Base-by-base conservation (phyloP, 208 protist genomes). In the Acanthamoeba healyi region DNA sequence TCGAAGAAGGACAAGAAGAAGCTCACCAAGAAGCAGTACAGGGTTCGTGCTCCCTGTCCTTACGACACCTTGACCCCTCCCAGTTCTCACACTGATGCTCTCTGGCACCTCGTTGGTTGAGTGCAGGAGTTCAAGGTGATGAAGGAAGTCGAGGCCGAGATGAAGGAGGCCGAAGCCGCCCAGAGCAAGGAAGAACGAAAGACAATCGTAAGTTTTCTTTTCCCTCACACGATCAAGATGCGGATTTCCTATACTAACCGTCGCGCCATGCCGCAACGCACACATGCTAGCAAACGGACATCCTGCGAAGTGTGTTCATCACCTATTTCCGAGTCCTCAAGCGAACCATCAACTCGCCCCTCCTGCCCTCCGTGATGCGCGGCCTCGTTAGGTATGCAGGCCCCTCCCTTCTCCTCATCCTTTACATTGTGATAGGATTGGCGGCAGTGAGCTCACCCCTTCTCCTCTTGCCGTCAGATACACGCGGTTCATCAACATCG, bases 241-340 rank as follows among this genome's bases (percentile, higher is more conserved):
- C n/a, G 10, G 34, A 63, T 63, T 24, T 63, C 56, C 24, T 24
- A n/a, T 63, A 63, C 56, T n/a, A n/a, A n/a, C n/a, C n/a, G n/a
- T n/a, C n/a, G n/a, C n/a, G n/a, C 44, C 12, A 49, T 49, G 44
- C 7, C 12, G 7, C 12, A 49, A 4, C 44, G 12, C 4, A 15
- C 44, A 49, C 44, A 49, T 49, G n/a, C n/a, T 49, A 94, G 79
- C 95, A 96, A 94, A 95, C 95, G 7, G 95, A 96, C 67, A 94
- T 95, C 29, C 65, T 96, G 12, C 94, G 94, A 54, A 79, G 67
- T 14, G 84, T 96, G 19, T 96, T 96, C 38, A 94, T 96, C 38
- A 93, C 92, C 29, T 96, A 96, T 38, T 96, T 96, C 86, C 58
- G 94, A 51, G 77, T 96, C 19, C 94, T 96, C 15, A 96, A 96